These are phyloP conservation scores for Gynandropsis gynandra DNA, from an alignment of 345 rosid species.

Conservation along the genomic window DNA sequence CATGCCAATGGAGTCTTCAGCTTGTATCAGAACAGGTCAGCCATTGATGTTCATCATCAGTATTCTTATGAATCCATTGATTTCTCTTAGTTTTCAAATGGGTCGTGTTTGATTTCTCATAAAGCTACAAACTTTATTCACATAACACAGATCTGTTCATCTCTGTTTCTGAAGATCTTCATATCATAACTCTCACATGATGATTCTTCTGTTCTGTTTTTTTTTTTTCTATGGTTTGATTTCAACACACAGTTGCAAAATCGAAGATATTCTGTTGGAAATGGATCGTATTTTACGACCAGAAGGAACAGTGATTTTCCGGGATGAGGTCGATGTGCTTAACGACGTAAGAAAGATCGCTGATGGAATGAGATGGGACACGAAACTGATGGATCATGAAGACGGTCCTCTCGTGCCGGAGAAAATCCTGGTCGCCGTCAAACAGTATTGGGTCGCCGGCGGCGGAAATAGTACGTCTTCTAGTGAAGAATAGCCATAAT, in stretches of 20 bases:
- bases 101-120: neutral
- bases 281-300: constrained; percentile 89
- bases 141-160: no score
- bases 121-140: neutral
- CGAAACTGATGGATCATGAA: constrained; percentile 84
- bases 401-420: constrained; percentile 92
- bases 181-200: constrained; percentile 2
- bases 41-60: constrained; percentile 6
- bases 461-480: constrained; percentile 46
- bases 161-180: neutral
- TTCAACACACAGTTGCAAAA: constrained; percentile 48
- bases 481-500: constrained; percentile 18
- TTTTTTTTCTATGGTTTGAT: neutral
- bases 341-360: constrained; percentile 65
- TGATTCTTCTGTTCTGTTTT: neutral
- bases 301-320: constrained; percentile 68
- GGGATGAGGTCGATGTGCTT: constrained; percentile 76
- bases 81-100: neutral
- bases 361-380: constrained; percentile 88
- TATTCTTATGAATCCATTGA: no score
- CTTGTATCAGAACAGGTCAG: constrained; percentile 66
- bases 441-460: constrained; percentile 86
- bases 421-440: constrained; percentile 66
- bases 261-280: constrained; percentile 85
- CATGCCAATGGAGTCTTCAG: constrained; percentile 78